phyloP scores from a whole-genome alignment of 495 filamentous ascomycete species.

The Lineolata rhizophorae region DNA sequence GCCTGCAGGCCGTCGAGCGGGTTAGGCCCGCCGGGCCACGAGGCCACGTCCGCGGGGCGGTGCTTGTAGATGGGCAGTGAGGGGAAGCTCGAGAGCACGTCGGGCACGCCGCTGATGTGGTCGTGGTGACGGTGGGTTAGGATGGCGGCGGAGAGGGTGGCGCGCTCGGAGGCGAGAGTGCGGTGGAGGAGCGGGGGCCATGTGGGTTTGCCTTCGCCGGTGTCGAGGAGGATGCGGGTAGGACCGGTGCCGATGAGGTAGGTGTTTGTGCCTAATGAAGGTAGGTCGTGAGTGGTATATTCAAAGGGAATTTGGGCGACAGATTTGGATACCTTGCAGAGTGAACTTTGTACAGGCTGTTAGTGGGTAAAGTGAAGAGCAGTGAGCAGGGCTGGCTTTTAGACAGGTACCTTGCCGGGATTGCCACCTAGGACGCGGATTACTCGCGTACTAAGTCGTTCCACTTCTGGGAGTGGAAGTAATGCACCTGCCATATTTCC shows the following conservation, averaged over 20 bases:
- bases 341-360: conserved; percentile 11
- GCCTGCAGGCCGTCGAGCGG: no score
- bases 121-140: conserved; percentile 86
- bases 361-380: neutral
- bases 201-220: conserved; percentile 19
- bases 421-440: conserved; percentile 21
- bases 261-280: conserved; percentile 19
- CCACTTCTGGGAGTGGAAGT: conserved; percentile 14
- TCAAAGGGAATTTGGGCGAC: neutral
- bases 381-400: no score
- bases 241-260: conserved; percentile 19
- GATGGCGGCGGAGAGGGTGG: conserved; percentile 38
- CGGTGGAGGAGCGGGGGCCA: conserved; percentile 34
- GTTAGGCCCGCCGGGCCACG: conserved; percentile 12
- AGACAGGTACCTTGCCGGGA: conserved; percentile 19
- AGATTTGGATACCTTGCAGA: conserved; percentile 18
- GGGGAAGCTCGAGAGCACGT: conserved; percentile 41
- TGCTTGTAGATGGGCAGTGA: conserved; percentile 31
- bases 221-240: conserved; percentile 18
- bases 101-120: conserved; percentile 50
- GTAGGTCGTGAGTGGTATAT: neutral
- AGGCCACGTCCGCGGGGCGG: conserved; percentile 13
- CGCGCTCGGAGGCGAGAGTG: conserved; percentile 41
- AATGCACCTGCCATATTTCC: no score
- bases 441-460: conserved; percentile 16